Evolutionary conservation across 129 eudicot genomes (phyloP).

Genomic region (Helianthus annuus): HanXRQr2.0-SUNRISE NC_035446.2:100301271-100301770

Average conservation of each 20-base stretch:
- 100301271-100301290: not conserved
- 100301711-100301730: too few relatives aligned
- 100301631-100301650: not conserved
- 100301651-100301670: too few relatives aligned
- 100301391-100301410: constrained; percentile 27
- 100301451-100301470: constrained; percentile 6
- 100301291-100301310: not conserved
- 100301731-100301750: too few relatives aligned
- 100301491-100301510: not conserved
- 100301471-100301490: not conserved
- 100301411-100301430: not conserved
- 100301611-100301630: not conserved
- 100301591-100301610: not conserved
- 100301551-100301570: too few relatives aligned
- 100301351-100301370: constrained; percentile 32
- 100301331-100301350: constrained; percentile 26
- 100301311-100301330: constrained; percentile 11
- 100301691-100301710: too few relatives aligned
- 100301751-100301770: too few relatives aligned
- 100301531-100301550: too few relatives aligned
- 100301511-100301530: too few relatives aligned
- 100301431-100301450: constrained; percentile 15
- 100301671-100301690: too few relatives aligned
- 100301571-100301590: not conserved
- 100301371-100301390: constrained; percentile 27